phyloP scores from a whole-genome alignment of 805 yeast species.

The Sugiyamaella valdiviana region DNA sequence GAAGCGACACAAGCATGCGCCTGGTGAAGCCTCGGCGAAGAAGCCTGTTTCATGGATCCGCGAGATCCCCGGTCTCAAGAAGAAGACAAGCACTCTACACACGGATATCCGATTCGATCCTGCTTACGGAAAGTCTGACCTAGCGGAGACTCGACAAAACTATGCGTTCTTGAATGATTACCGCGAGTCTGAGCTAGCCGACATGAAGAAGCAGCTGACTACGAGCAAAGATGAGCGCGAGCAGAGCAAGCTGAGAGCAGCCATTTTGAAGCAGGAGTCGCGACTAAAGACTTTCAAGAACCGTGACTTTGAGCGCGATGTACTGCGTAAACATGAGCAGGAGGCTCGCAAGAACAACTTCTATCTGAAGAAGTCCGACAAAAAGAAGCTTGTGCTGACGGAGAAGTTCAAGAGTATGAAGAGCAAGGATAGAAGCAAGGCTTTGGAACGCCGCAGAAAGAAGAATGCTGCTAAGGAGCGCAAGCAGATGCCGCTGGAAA shows the following conservation, averaged over 20 bases:
- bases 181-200: conserved; percentile 62
- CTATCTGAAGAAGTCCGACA: conserved; percentile 34
- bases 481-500: conserved; percentile 32
- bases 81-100: conserved; percentile 38
- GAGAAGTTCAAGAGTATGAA: conserved; percentile 35
- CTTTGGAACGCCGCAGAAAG: conserved; percentile 32
- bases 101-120: conserved; percentile 87
- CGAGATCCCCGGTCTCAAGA: conserved; percentile 47
- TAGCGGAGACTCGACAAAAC: conserved; percentile 58
- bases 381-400: conserved; percentile 32
- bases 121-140: conserved; percentile 79
- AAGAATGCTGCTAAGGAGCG: conserved; percentile 36
- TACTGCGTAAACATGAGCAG: conserved; percentile 60
- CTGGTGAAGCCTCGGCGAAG: conserved; percentile 71
- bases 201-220: conserved; percentile 47
- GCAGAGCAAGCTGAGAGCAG: conserved; percentile 29
- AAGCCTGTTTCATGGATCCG: conserved; percentile 63
- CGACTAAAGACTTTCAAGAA: conserved; percentile 60
- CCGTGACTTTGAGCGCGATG: conserved; percentile 66
- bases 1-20: conserved; percentile 74
- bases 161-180: conserved; percentile 85
- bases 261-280: conserved; percentile 31
- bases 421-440: conserved; percentile 30
- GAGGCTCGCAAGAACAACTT: conserved; percentile 72
- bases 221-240: conserved; percentile 42